Evolutionary conservation across 192 early-diverging fungal genomes (phyloP), one percentile per base, ranked within the genome.

Genomic region (Chytriomyces sp.): DNA sequence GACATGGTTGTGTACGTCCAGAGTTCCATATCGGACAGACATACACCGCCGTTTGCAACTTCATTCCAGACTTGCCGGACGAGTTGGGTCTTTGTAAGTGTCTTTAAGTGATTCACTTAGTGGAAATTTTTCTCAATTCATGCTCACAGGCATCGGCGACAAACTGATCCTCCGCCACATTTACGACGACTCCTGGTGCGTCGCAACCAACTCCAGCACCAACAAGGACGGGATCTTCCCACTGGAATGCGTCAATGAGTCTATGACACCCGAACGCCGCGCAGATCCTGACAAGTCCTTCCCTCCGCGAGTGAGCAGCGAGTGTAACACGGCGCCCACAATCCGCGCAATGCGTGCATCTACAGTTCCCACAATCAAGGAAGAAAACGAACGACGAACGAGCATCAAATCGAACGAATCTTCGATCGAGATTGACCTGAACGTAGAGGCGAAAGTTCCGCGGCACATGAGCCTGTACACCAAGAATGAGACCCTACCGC

Each of bases 181-280:
- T n/a, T 64, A 26, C 30, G 62, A 39, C 39, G 62, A 64, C 40
- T n/a, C 12, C 3, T 78, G 75, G 75, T 75, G 68, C 38, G 28
- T 39, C 63, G 77, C 76, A 5, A 61, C 41, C 14, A 78, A 78
- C 52, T 5, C 62, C 26, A 59, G 33, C 26, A 44, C 70, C 56
- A 33, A 74, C 56, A 19, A 62, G 56, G 49, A 75, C 53, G 77
- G 77, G 17, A 72, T 56, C 44, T 78, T 78, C 65, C 77, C 77
- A 7, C 41, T 78, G 2, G 77, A 66, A 37, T 76, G 75, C 62
- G 25, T 76, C 22, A 49, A 49, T 49, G 17, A 14, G 22, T 14
- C 14, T 49, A 49, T 49, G 22, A 49, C 14, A n/a, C 44, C 22
- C 22, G 2, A 14, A n/a, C 17, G 2, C 14, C 14, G 2, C 17